Base-by-base conservation (phyloP, 495 filamentous ascomycete species). In the Immersiella caudata region DNA sequence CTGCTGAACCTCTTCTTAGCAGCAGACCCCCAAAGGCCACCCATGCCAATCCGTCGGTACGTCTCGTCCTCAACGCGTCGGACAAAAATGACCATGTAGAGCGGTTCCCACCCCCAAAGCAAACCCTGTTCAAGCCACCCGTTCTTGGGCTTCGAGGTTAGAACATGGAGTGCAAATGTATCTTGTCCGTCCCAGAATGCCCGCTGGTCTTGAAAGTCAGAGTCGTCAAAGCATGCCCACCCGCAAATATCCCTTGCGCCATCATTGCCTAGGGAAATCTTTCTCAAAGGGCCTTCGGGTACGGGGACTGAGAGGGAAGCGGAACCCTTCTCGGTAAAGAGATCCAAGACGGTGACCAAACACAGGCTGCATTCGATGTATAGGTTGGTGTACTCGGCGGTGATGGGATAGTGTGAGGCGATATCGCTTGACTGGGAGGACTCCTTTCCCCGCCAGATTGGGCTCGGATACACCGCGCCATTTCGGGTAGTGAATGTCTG, bases 11-110 rank as follows among this genome's bases (percentile, higher is more conserved):
- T 52, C 49, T 14, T 52, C 49, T 52, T 52, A 12, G 21, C 49
- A 52, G 49, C 49, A 52, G 49, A 52, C 16, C 49, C 49, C 49
- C 49, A 52, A 52, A 52, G 49, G 21, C 49, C 49, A 52, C 49
- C 49, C 49, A 52, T 52, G 18, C 49, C 49, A 22, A 52, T 52
- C 21, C 49, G 49, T 3, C 49, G 49, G 49, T 52, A 52, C 49
- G 49, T 52, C 2, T 52, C 49, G 5, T 22, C 49, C 5, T 22
- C 49, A 14, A 52, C 49, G 21, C 49, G 49, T 22, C 49, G 49
- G 49, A 52, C 49, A 14, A 52, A 52, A 12, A 52, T 18, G 49
- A 52, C 49, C 49, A 52, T 52, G 49, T 52, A 22, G 18, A 52
- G 49, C 18, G 49, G 21, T 14, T 52, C 49, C 49, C 49, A 52